A percentile compares a stretch with the other conserved stretches of the same genome.
Evolutionary conservation across 176 grass and related monocot species (phyloP).

Genomic region (Lolium perenne): DNA sequence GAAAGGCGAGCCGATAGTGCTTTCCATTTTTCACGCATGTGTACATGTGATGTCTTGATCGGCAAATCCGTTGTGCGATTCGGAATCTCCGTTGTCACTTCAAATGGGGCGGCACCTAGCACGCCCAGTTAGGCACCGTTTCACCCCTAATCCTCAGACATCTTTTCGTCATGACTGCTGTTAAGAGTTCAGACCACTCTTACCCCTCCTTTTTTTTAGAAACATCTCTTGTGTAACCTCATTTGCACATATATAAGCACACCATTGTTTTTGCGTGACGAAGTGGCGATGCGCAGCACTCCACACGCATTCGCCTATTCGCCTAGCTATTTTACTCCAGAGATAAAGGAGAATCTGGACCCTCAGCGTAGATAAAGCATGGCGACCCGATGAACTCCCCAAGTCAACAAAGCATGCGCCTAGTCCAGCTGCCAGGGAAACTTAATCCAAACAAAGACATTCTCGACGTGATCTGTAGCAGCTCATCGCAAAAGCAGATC

Average conservation of each 20-base stretch:
- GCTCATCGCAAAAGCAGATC: neutral
- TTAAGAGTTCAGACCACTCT: neutral
- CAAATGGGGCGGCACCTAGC: neutral
- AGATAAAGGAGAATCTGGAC: neutral
- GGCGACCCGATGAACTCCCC: neutral
- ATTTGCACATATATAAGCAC: neutral
- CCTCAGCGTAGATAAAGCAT: neutral
- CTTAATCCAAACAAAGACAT: neutral
- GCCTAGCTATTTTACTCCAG: neutral
- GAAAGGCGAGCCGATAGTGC: neutral
- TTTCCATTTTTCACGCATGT: neutral
- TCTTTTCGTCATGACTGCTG: neutral
- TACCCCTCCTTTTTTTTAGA: neutral
- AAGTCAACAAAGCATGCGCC: slow-evolving; percentile 41
- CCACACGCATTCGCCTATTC: neutral
- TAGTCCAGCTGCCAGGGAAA: neutral
- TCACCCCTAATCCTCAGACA: neutral
- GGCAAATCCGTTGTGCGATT: too few species aligned
- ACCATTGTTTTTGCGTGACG: neutral
- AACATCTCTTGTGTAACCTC: neutral
- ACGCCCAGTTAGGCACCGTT: neutral
- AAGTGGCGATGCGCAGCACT: neutral
- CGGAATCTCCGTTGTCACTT: neutral
- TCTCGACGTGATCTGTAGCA: neutral
- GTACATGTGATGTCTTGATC: neutral